Conservation (phyloP, 176 grass and related monocot species). For the Calamus simplicifolius region DNA sequence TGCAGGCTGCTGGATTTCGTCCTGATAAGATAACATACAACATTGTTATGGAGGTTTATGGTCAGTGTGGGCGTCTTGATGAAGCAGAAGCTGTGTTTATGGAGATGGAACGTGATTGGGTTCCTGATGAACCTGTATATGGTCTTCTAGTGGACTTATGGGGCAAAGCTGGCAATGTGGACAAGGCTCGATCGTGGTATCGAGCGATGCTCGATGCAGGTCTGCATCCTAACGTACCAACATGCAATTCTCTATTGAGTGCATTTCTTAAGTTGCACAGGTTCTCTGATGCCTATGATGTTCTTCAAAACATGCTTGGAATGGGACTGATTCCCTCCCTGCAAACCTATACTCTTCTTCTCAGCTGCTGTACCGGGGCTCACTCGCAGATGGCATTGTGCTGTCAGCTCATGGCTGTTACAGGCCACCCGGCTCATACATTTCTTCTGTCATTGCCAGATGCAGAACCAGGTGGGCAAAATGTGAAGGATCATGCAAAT, state of each 20-base stretch:
- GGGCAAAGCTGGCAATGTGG: conserved; percentile 87
- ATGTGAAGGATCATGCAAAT: conserved; percentile 54
- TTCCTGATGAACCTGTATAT: conserved; percentile 88
- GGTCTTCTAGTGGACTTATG: conserved; percentile 92
- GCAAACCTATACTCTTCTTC: conserved; percentile 88
- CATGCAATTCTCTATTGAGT: conserved; percentile 83
- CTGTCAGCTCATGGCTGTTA: no score
- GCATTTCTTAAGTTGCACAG: conserved; percentile 68
- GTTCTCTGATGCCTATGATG: conserved; percentile 57
- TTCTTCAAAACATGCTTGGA: conserved; percentile 73
- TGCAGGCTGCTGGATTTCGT: conserved; percentile 86
- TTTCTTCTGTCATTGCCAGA: conserved; percentile 83
- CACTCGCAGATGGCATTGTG: no score
- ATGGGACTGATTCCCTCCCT: conserved; percentile 75
- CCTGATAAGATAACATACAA: conserved; percentile 99
- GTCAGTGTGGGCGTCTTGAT: conserved; percentile 70
- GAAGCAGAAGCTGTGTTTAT: conserved; percentile 76
- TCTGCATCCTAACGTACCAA: conserved; percentile 86
- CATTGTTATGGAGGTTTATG: conserved; percentile 89
- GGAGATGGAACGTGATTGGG: conserved; percentile 84
- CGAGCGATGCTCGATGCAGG: conserved; percentile 77
- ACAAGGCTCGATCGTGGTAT: conserved; percentile 79
- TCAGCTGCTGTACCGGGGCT: conserved; percentile 44
- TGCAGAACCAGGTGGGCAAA: conserved; percentile 70
- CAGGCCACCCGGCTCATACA: not conserved